Base-by-base conservation (phyloP, 768 basidiomycete genomes). In the Collybiopsis luxurians region DNA sequence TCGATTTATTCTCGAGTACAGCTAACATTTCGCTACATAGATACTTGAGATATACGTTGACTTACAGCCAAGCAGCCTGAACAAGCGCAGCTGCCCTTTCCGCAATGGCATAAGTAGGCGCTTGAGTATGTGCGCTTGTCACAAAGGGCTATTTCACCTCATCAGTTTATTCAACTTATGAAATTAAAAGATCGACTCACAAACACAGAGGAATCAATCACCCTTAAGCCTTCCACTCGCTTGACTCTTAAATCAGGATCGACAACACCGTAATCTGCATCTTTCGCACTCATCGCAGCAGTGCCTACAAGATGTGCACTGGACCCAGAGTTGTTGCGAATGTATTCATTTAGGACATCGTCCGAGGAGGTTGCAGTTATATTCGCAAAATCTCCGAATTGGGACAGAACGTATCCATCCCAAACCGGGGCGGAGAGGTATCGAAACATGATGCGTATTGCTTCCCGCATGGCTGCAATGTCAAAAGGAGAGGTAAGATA, bases 401-500 rank as follows among this genome's bases (percentile, higher is more conserved):
- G 27, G 5, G n/a, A 24, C 6, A 61, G 11, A 15, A 68, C 53
- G 46, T 58, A 69, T 12, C 56, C 64, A 3, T 55, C 36, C 50
- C 50, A 65, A 2, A 61, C 34, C 4, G 62, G 47, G 4, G 58
- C 60, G 1, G 39, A 11, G 19, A 59, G 27, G 44, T 69, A 66
- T 3, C 44, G 48, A 15, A 51, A 42, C 3, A 47, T 60, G 26
- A 42, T 58, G n/a, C 60, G 57, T 13, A 69, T 45, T 1, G 58
- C 66, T 40, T 60, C 50, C 1, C 57, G 53, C 58, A 67, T 58
- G 24, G 61, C 59, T 1, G 43, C 27, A 7, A 63, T 39, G 48
- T 68, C 69, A 46, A 61, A 55, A 9, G 39, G 47, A 1, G 58
- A 45, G 31, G 36, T 59, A 39, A 74, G 69, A 65, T 79, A 73